phyloP scores from a whole-genome alignment of 2,329 filamentous ascomycete genomes.

The Lasiodiplodia hormozganensis region DNA sequence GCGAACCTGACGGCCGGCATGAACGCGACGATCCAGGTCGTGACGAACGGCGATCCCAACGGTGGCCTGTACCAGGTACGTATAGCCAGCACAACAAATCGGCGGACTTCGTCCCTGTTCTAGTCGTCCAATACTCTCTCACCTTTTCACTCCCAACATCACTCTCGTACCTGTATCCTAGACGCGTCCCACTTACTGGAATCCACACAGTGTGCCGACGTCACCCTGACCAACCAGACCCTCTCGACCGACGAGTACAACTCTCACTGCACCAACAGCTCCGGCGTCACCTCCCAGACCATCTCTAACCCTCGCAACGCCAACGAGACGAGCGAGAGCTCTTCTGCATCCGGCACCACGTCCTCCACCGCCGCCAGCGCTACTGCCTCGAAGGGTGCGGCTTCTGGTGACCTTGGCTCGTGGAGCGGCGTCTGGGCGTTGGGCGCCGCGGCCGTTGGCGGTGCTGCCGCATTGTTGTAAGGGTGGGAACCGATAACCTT shows the following conservation, averaged over 20 bases:
- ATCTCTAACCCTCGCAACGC: constrained; percentile 57
- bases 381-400: constrained; percentile 10
- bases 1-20: constrained; percentile 65
- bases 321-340: constrained; percentile 52
- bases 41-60: constrained; percentile 65
- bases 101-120: not conserved
- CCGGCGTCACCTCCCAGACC: constrained; percentile 51
- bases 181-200: no score
- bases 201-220: constrained; percentile 70
- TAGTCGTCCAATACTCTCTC: not conserved
- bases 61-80: constrained; percentile 70
- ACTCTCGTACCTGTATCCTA: not conserved
- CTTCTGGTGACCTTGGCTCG: not conserved
- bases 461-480: constrained; percentile 4
- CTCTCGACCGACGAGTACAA: constrained; percentile 52
- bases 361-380: constrained; percentile 28
- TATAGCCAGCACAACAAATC: constrained; percentile 4
- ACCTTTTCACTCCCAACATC: not conserved
- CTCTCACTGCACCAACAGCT: constrained; percentile 65
- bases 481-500: no score
- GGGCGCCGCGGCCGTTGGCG: not conserved
- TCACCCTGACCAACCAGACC: constrained; percentile 67
- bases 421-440: constrained; percentile 12
- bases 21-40: constrained; percentile 72
- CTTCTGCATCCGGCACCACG: constrained; percentile 28